Percentiles rank a stretch among this genome's conserved stretches.
These are phyloP conservation scores for Rhodotorula taiwanensis DNA, from an alignment of 768 basidiomycete species.

Conservation along the genomic window DNA sequence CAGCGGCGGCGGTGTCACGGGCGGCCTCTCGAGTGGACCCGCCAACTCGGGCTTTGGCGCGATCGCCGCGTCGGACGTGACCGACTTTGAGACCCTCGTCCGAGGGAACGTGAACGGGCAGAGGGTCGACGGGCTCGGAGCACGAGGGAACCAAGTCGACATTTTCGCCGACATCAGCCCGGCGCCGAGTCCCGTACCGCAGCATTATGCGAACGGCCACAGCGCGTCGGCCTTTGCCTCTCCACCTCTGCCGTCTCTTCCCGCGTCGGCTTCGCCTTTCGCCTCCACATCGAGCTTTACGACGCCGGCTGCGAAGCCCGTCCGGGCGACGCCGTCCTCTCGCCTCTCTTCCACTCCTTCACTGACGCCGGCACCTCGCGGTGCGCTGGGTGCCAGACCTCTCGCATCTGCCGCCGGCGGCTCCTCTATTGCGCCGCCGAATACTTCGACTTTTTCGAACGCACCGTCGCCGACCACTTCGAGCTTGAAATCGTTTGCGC, in stretches of 20 bases:
- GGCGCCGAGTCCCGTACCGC: too few species aligned
- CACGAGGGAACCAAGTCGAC: conserved; percentile 17
- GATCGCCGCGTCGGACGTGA: conserved; percentile 47
- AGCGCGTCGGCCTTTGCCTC: not conserved
- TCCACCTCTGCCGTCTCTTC: conserved; percentile 10
- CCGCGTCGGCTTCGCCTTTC: conserved; percentile 4
- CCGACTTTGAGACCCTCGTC: conserved; percentile 84
- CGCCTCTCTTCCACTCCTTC: conserved; percentile 6
- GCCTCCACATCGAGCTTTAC: not conserved
- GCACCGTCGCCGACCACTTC: not conserved
- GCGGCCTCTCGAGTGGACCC: not conserved
- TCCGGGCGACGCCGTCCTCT: too few species aligned
- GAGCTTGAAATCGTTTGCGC: conserved; percentile 15
- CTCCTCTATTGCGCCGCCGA: too few species aligned
- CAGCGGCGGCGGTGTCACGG: not conserved
- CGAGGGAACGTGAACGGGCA: conserved; percentile 42
- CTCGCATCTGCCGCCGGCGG: too few species aligned
- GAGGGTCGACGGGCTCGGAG: conserved; percentile 16
- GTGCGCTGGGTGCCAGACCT: conserved; percentile 26
- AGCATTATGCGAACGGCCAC: too few species aligned
- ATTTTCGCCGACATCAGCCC: conserved; percentile 25
- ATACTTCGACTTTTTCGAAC: conserved; percentile 5
- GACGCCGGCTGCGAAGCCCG: not conserved
- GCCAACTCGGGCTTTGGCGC: conserved; percentile 45
- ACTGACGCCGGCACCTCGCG: not conserved